Conservation (phyloP, 2,329 filamentous ascomycete genomes). For the Graphilbum ipis-grandicollis region DNA sequence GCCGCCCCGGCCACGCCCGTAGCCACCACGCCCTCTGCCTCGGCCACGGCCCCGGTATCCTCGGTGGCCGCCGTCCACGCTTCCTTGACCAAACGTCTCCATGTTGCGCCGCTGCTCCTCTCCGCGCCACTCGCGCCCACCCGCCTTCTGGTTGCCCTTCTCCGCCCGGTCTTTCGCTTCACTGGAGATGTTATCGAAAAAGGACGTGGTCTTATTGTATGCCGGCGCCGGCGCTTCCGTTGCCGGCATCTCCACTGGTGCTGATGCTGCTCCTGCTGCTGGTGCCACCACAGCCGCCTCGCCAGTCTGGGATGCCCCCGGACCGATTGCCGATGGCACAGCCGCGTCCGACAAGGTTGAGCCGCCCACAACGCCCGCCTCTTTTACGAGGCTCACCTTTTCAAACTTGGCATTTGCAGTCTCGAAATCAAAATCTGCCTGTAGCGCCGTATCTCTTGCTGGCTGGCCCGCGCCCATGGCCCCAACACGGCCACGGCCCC, state of each 20-base stretch:
- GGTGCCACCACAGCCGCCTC: constrained; percentile 3
- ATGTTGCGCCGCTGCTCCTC: constrained; percentile 94
- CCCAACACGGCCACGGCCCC: constrained; percentile 19
- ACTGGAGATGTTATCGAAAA: constrained; percentile 97
- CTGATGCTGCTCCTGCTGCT: too few relatives aligned
- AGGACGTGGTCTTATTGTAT: constrained; percentile 80
- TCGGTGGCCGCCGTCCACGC: constrained; percentile 66
- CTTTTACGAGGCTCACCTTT: constrained; percentile 71
- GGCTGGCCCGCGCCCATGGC: constrained; percentile 29
- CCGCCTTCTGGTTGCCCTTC: constrained; percentile 46
- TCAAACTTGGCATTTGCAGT: constrained; percentile 77
- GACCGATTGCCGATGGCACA: constrained; percentile 20
- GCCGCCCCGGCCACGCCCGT: constrained; percentile 15
- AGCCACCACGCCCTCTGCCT: constrained; percentile 40
- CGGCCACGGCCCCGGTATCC: constrained; percentile 66
- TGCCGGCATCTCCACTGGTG: too few relatives aligned
- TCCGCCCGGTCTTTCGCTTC: constrained; percentile 81
- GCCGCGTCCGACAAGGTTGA: constrained; percentile 6
- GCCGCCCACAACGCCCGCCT: constrained; percentile 53
- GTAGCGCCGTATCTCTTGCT: constrained; percentile 71
- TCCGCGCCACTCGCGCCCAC: constrained; percentile 72
- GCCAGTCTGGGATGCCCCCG: constrained; percentile 11
- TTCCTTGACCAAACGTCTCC: constrained; percentile 94
- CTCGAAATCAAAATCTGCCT: constrained; percentile 85
- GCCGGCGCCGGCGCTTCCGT: too few relatives aligned